These are phyloP conservation scores for Nitzschia inconspicua DNA, from an alignment of 108 stramenopile species.

Conservation along the genomic window DNA sequence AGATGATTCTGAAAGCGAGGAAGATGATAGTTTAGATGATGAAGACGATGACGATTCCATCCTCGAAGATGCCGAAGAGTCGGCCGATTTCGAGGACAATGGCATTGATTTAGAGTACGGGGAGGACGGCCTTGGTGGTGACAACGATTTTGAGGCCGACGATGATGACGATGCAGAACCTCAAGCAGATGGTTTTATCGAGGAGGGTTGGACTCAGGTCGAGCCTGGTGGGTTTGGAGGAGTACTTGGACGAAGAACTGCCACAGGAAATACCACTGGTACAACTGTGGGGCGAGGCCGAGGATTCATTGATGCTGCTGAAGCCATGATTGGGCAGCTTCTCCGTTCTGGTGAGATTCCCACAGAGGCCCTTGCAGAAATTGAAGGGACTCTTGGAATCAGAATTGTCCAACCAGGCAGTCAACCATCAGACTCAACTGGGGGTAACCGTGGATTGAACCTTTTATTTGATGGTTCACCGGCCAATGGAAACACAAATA, in stretches of 20 bases:
- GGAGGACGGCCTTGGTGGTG: constrained; percentile 2
- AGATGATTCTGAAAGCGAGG: constrained; percentile 29
- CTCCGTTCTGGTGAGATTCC: constrained; percentile 60
- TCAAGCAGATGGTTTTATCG: constrained; percentile 8
- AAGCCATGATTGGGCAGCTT: constrained; percentile 74
- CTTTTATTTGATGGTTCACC: not conserved
- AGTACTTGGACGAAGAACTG: constrained; percentile 25
- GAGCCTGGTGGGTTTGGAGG: constrained; percentile 55
- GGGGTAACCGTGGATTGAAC: not conserved
- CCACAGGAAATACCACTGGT: constrained; percentile 6
- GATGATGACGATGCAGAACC: constrained; percentile 6
- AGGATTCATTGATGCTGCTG: constrained; percentile 58
- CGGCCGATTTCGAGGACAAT: constrained; percentile 5
- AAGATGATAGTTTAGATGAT: constrained; percentile 31
- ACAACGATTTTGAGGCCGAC: not conserved
- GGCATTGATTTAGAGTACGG: constrained; percentile 4
- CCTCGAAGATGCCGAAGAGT: constrained; percentile 39
- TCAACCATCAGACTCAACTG: constrained; percentile 5
- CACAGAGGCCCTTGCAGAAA: constrained; percentile 50
- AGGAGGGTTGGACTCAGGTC: constrained; percentile 79
- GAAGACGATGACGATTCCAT: constrained; percentile 46
- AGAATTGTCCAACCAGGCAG: constrained; percentile 40
- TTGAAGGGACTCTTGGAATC: constrained; percentile 73
- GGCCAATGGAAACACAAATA: not conserved
- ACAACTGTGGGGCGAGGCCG: constrained; percentile 10